phyloP scores from a whole-genome alignment of 345 rosid species.

The Reutealis trisperma region DNA sequence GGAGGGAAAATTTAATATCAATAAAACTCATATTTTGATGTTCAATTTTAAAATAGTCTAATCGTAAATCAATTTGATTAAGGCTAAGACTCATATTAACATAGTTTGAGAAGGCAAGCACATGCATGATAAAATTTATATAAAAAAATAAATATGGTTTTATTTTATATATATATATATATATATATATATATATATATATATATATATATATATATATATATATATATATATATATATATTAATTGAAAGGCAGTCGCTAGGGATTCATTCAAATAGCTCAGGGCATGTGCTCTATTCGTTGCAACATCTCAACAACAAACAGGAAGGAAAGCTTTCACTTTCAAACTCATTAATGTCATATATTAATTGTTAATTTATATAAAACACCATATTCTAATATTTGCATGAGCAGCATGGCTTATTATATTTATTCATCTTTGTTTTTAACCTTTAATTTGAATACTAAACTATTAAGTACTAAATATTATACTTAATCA shows the following conservation, averaged over 20 bases:
- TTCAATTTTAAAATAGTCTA: no score
- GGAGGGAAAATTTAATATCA: background rate
- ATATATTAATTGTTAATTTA: no score
- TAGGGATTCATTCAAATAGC: conserved; percentile 14
- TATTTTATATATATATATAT: no score
- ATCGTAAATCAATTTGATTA: no score
- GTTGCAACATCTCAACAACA: conserved; percentile 28
- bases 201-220: no score
- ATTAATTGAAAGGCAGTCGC: background rate
- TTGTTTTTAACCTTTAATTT: background rate
- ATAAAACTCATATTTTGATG: no score
- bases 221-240: no score
- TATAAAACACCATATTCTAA: background rate
- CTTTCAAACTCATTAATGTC: conserved; percentile 10
- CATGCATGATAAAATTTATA: background rate
- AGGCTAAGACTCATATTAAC: no score
- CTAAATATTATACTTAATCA: no score
- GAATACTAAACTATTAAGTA: no score
- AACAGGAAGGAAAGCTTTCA: conserved; percentile 25
- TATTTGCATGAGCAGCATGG: conserved; percentile 12
- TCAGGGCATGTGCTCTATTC: conserved; percentile 29
- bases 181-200: no score
- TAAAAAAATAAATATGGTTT: background rate
- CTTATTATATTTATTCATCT: background rate
- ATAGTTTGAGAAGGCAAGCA: background rate